Evolutionary conservation across 225 moss, liverwort and hornwort species (phyloP), one percentile per base, ranked within the genome.

Genomic region (Anthoceros angustus): DNA sequence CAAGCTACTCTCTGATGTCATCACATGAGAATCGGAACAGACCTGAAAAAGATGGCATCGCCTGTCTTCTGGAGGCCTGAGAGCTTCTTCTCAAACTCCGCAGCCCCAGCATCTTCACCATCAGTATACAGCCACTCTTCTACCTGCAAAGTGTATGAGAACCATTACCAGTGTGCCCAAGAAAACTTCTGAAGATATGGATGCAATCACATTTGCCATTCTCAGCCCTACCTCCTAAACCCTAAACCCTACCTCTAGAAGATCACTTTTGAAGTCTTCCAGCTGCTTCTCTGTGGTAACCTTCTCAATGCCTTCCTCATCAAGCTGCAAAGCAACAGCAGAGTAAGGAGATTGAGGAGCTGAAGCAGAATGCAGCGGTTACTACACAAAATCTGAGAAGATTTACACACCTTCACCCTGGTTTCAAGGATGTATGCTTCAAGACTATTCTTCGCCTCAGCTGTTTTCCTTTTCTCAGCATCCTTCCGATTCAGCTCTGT

Each of bases 61-160:
- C 88, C 88, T 42, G 77, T 75, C 39, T 63, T 78, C 72, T 86
- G 78, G 20, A 98, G 72, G 66, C 71, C 76, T 21, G 75, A 82
- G 61, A 89, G 63, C 71, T 87, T 88, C 67, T 60, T 77, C 72
- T 81, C 73, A 42, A 92, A 98, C 68, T 98, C 87, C 55, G 82
- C 71, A 41, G 81, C 88, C 71, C 68, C 77, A 45, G 83, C 87
- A 48, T 89, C 70, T 74, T 92, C 98, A 69, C 89, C 95, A 67
- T 98, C 98, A 79, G 82, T 86, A 76, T 98, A 98, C 68, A 98
- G 72, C 98, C 98, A 98, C 68, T 98, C 98, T 81, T 98, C 92
- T 72, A 80, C 92, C 95, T 98, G 76, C 49, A 60, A 2, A 39
- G 41, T 10, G 43, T 25, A 14, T 25, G 18, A 40, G 43, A 21